Base-by-base conservation (phyloP, 805 yeast genomes). In the Debaryomyces prosopidis region DNA sequence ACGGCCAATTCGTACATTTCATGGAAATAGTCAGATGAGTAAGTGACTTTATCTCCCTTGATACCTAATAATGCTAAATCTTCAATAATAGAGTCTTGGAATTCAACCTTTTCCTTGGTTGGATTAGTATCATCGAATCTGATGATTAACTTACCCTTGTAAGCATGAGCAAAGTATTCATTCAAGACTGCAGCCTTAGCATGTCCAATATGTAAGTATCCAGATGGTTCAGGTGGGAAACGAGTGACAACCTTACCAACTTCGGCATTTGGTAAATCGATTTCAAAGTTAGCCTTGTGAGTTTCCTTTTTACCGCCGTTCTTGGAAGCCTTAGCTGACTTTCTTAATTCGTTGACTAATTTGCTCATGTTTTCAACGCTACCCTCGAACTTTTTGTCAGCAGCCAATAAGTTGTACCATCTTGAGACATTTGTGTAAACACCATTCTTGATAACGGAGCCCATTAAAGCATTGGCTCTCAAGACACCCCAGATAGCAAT, bases 171-270 rank as follows among this genome's bases (percentile, higher is more conserved):
- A 74, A 94, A 92, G 75, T 91, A 92, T 71, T 94, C 94, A 75
- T 94, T 94, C 65, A 94, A 80, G 47, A 94, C 78, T 44, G 99
- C 99, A 50, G 99, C 99, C 72, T 94, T 94, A 49, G 96, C 99
- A 66, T 94, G 99, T 57, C 99, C 99, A 71, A 94, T 94, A 72
- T 94, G 99, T 71, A 94, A 80, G 71, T 91, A 94, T 73, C 99
- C 99, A 73, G 96, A 88, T 49, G 99, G 99, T 76, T 94, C 99
- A 53, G 99, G 99, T 42, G 96, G 99, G 83, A 94, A 94, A 74
- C 99, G 87, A 44, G 99, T 95, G 44, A 95, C 98, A 46, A 94
- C 99, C 70, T 91, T 76, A 53, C 99, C 99, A 46, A 86, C 83
- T 60, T 80, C 83, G 47, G 99, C 99, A 65, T 84, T 95, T 48